Conservation (phyloP, 148 eudicot species). For the Mesembryanthemum crystallinum region DNA sequence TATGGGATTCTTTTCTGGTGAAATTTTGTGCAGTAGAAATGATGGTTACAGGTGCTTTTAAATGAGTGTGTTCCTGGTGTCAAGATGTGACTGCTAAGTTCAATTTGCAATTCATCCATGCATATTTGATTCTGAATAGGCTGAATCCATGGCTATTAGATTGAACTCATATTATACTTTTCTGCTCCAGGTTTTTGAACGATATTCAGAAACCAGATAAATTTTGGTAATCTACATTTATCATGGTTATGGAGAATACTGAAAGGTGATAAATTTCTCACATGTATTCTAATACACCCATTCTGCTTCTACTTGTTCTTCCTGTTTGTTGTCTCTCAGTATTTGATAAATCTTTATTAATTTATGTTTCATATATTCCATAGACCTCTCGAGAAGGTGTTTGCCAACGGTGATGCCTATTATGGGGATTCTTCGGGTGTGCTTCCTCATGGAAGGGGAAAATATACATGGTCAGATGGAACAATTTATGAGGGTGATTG, state of each 20-base stretch:
- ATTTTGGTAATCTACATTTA: not conserved
- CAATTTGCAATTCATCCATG: not conserved
- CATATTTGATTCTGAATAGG: not conserved
- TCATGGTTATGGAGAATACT: slow-evolving; percentile 37
- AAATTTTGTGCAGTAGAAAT: too few relatives aligned
- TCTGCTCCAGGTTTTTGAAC: slow-evolving; percentile 22
- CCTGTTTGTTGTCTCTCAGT: not conserved
- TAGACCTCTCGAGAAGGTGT: slow-evolving; percentile 43
- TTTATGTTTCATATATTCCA: slow-evolving; percentile 16
- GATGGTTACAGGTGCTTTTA: not conserved
- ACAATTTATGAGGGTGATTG: slow-evolving; percentile 79
- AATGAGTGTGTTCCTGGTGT: not conserved
- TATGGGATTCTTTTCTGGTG: not conserved
- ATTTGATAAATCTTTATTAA: not conserved
- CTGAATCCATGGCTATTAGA: not conserved
- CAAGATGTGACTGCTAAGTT: not conserved
- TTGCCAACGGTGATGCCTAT: slow-evolving; percentile 69
- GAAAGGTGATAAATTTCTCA: slow-evolving; percentile 35
- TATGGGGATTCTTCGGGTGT: slow-evolving; percentile 49
- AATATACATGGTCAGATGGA: slow-evolving; percentile 84
- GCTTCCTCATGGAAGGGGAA: slow-evolving; percentile 83
- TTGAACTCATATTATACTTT: not conserved
- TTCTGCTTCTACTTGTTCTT: not conserved
- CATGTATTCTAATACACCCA: not conserved
- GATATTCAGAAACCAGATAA: slow-evolving; percentile 1